Base-by-base conservation (phyloP, 495 filamentous ascomycete species). In the Penicillium daleae region DNA sequence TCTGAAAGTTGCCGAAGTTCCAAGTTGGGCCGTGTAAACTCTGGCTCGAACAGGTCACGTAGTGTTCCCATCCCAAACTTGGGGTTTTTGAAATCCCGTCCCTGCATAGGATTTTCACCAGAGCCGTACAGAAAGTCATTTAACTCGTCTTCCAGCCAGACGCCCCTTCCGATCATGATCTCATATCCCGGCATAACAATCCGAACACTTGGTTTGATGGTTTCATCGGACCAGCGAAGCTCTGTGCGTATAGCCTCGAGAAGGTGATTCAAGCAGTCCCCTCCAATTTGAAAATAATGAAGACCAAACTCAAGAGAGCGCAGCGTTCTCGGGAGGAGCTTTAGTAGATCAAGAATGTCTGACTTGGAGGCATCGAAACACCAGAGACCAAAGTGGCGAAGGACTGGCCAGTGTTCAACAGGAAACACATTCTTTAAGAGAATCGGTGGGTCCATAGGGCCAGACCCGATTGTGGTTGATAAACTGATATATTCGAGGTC, bases 111-210 rank as follows among this genome's bases (percentile, higher is more conserved):
- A 62, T 31, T 66, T 56, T 62, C 59, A 31, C 59, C 59, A 66
- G 59, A 62, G 59, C 37, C 59, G 40, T 66, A 66, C 29, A 66
- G 50, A 66, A 66, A 66, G 54, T 6, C 61, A 46, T 48, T 24
- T 12, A 62, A 59, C 32, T 66, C 63, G 27, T 56, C 59, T 59
- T 55, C n/a, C 49, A 66, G 59, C 24, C 46, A 21, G 6, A 44
- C 17, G 31, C 39, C 39, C 39, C 39, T 42, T 42, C n/a, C n/a
- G 0, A 42, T 42, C 39, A 42, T 42, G n/a, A 8, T 19, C 17
- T 42, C 39, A 42, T 42, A 42, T 42, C 39, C 39, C 39, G n/a
- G 39, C 17, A 42, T 19, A 42, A 42, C 17, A 42, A 42, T 42
- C 17, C n/a, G 17, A 42, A 42, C 39, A 19, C 39, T 42, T 42